Conservation (phyloP, 2,329 filamentous ascomycete genomes). For the Aureobasidium zeae region DNA sequence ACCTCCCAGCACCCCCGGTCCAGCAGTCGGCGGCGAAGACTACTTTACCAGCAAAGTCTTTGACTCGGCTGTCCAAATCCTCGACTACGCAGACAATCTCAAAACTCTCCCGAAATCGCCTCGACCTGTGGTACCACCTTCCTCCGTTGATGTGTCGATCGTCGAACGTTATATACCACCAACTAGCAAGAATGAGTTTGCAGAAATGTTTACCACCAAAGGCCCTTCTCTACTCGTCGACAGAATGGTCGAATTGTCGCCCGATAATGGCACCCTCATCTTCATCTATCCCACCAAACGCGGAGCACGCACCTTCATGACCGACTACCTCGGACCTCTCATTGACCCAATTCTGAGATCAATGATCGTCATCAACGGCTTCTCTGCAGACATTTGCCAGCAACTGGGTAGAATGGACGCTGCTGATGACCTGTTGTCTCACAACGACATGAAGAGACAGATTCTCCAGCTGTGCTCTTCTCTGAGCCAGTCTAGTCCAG, state of each 20-base stretch:
- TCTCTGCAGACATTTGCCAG: slow-evolving; percentile 48
- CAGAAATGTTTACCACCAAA: slow-evolving; percentile 46
- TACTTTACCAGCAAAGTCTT: slow-evolving; percentile 56
- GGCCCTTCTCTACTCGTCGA: slow-evolving; percentile 52
- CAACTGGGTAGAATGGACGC: slow-evolving; percentile 47
- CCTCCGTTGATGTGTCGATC: slow-evolving; percentile 51
- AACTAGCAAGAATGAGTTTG: slow-evolving; percentile 48
- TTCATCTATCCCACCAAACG: slow-evolving; percentile 54
- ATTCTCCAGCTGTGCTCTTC: slow-evolving; percentile 22
- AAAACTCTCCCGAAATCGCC: slow-evolving; percentile 43
- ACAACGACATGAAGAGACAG: slow-evolving; percentile 38
- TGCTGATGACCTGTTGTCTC: slow-evolving; percentile 46
- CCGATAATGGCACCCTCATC: slow-evolving; percentile 47
- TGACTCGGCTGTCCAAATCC: slow-evolving; percentile 51
- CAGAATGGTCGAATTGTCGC: slow-evolving; percentile 50
- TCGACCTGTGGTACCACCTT: slow-evolving; percentile 50
- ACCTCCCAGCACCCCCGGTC: slow-evolving; percentile 51
- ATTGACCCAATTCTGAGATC: slow-evolving; percentile 52
- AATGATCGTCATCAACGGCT: slow-evolving; percentile 48
- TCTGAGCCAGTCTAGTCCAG: slow-evolving; percentile 22
- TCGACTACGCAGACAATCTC: slow-evolving; percentile 48
- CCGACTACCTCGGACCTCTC: slow-evolving; percentile 51
- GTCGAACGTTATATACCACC: slow-evolving; percentile 59
- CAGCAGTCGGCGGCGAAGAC: slow-evolving; percentile 43
- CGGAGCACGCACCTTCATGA: slow-evolving; percentile 50